phyloP scores from a whole-genome alignment of 495 filamentous ascomycete species.

The Penicillium turbatum region DNA sequence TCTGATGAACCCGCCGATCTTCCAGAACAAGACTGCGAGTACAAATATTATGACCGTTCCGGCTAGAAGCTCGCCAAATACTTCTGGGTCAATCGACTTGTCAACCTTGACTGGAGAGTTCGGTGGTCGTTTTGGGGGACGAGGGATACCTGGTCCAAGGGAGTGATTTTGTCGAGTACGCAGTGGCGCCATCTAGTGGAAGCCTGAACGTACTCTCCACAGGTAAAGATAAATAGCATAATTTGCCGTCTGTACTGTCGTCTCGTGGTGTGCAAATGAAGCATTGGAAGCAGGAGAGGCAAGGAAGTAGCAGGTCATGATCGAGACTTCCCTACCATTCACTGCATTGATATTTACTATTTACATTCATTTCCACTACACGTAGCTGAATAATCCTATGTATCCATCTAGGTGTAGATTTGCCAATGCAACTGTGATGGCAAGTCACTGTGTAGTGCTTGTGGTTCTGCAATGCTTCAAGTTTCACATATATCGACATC shows the following conservation, averaged over 20 bases:
- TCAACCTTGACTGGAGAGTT: conserved; percentile 13
- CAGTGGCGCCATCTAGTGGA: conserved; percentile 34
- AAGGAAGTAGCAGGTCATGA: conserved; percentile 1
- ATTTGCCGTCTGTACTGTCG: not conserved
- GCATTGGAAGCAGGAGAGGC: no score
- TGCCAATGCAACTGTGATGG: not conserved
- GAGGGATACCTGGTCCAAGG: conserved; percentile 19
- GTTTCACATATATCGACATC: not conserved
- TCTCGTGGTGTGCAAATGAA: not conserved
- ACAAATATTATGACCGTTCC: conserved; percentile 40
- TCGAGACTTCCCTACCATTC: not conserved
- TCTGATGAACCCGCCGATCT: conserved; percentile 35
- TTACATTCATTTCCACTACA: not conserved
- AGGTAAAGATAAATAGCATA: conserved; percentile 1
- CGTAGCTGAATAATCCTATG: no score
- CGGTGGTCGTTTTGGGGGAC: conserved; percentile 15
- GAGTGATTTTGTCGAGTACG: conserved; percentile 27
- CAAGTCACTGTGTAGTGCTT: not conserved
- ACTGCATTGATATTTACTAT: not conserved
- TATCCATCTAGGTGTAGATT: no score
- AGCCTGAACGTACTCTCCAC: not conserved
- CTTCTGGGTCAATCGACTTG: conserved; percentile 24
- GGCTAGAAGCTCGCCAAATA: conserved; percentile 36
- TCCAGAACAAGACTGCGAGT: conserved; percentile 41
- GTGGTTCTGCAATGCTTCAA: not conserved